A percentile compares a stretch with the other conserved stretches of the same genome.
These are phyloP conservation scores for Salix arbutifolia DNA, from an alignment of 345 rosid species.

Conservation along the genomic window DNA sequence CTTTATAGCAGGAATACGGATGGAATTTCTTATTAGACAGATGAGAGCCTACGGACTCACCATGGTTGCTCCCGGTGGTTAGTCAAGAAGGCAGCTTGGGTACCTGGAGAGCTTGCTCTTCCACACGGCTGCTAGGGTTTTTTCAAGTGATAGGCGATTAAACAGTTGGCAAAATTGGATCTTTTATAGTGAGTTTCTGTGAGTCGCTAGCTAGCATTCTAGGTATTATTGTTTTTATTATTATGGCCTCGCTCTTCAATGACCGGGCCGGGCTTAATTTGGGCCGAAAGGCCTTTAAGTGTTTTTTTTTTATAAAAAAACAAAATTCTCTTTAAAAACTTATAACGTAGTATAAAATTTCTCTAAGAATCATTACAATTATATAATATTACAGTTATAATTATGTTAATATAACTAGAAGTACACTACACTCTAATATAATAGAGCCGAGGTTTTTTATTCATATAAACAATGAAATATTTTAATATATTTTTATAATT, in stretches of 20 bases:
- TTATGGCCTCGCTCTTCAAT: neutral
- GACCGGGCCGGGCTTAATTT: neutral
- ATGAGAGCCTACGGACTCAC: neutral
- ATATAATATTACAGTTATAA: no score
- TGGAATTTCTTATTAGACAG: neutral
- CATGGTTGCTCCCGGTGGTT: neutral
- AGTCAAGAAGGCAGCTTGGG: neutral
- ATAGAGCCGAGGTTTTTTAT: no score
- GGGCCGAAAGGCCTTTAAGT: neutral
- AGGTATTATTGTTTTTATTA: neutral
- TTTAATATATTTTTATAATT: no score
- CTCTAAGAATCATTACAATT: no score
- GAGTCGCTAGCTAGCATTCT: no score
- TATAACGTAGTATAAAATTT: no score
- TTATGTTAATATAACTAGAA: no score
- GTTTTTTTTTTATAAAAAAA: no score
- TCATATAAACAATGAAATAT: no score
- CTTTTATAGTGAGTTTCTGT: neutral
- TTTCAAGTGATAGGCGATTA: neutral
- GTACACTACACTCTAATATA: no score
- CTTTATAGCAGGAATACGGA: neutral
- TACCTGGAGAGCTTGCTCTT: neutral
- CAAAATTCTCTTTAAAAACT: no score
- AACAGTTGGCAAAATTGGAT: neutral
- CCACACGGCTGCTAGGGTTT: conserved; percentile 8